Percentiles rank a stretch among this genome's conserved stretches.
Evolutionary conservation across 805 yeast genomes (phyloP).

Genomic region (Suhomyces pyralidae): DNA sequence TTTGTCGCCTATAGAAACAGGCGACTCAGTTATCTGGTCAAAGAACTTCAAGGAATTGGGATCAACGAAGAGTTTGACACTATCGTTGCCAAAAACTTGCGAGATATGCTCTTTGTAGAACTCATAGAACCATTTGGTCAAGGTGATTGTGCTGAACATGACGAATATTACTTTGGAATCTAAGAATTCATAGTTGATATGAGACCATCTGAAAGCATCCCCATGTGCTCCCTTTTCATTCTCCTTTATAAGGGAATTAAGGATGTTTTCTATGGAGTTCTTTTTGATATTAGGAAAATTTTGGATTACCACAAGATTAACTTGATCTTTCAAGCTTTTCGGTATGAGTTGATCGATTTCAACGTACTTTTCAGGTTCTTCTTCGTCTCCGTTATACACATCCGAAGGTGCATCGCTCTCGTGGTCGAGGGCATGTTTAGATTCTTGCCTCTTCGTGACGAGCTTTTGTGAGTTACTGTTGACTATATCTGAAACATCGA

Average conservation of each 20-base stretch:
- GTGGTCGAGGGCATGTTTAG: background rate
- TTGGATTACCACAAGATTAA: conserved; percentile 29
- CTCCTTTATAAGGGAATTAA: conserved; percentile 17
- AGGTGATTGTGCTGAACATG: conserved; percentile 20
- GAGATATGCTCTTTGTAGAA: background rate
- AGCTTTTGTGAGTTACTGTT: conserved; percentile 7
- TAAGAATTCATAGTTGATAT: conserved; percentile 27
- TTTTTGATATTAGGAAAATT: conserved; percentile 32
- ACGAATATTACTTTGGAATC: conserved; percentile 33
- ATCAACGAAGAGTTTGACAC: background rate
- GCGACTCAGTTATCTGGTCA: background rate
- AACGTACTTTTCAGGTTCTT: conserved; percentile 18
- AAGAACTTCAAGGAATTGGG: background rate
- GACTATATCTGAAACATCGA: conserved; percentile 10
- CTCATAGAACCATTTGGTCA: conserved; percentile 14
- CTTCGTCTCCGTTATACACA: conserved; percentile 8
- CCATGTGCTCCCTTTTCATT: background rate
- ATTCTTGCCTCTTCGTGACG: background rate
- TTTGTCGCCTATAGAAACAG: background rate
- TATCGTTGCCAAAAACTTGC: background rate
- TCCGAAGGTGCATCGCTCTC: background rate
- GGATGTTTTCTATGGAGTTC: conserved; percentile 30
- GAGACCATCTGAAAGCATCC: conserved; percentile 26
- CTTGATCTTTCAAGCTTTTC: conserved; percentile 31
- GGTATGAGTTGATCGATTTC: conserved; percentile 31